Evolutionary conservation across 139 green algal species (phyloP), one percentile per base, ranked within the genome.

Genomic region (Micromonas pusilla): DNA sequence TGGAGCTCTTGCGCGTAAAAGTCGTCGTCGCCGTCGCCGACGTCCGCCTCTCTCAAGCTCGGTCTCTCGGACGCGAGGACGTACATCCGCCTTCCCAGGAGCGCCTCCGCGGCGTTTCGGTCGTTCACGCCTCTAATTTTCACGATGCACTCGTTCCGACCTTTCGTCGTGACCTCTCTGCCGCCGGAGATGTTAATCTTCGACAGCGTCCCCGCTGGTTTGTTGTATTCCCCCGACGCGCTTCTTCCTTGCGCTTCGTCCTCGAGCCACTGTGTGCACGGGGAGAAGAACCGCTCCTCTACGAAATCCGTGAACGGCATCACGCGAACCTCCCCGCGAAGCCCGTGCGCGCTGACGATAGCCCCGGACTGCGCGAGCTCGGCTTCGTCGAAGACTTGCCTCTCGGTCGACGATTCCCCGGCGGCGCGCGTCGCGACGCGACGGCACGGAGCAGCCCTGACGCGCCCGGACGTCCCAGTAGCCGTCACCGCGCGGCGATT

Each of bases 1-100:
- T 79, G 28, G 16, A 83, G 34, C 23, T 83, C 78, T 52, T 74
- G 57, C 3, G 57, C 36, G 70, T 83, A 83, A n/a, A 83, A 83
- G 54, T 67, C 60, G 28, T 70, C 57, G 32, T 83, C 78, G 19
- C 66, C 76, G 2, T 79, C 64, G 21, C 57, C 39, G 33, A 32
- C 52, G 20, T 65, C 21, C 13, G 36, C 65, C 13, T 72, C 65
- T 45, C 65, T 25, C 65, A 72, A 23, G 26, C 52, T 13, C 26
- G 66, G 53, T 23, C 78, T 60, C 34, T 79, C 71, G 20, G 26
- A 31, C 33, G 54, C 5, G 23, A 3, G 26, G 1, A 83, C 57
- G 36, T 64, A 73, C 23, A 83, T 16, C 6, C 57, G 62, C 36
- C 39, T 68, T 23, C 78, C 78, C 6, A 67, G 68, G 16, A 83